Evolutionary conservation across 768 basidiomycete genomes (phyloP).

Genomic region (Trametopsis cervina): DNA sequence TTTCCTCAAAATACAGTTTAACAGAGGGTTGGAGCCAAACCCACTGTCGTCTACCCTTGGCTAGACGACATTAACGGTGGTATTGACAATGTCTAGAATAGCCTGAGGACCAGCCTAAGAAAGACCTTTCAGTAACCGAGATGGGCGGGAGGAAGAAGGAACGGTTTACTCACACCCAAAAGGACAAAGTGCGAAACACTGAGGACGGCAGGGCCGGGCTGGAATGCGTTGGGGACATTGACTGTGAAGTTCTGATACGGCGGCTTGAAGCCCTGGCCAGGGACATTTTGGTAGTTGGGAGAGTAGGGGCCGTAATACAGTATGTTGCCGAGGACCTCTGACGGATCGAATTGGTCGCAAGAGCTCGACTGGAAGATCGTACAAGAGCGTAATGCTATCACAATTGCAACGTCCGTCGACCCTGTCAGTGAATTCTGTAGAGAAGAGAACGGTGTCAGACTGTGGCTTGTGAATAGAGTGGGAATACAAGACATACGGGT

Average conservation of each 20-base stretch:
- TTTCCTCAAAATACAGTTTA: no score
- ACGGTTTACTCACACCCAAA: constrained; percentile 14
- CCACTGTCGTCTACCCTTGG: no score
- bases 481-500: constrained; percentile 21
- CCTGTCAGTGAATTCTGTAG: constrained; percentile 24
- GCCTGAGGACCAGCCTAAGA: not conserved
- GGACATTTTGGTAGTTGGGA: constrained; percentile 17
- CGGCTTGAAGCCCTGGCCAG: constrained; percentile 7
- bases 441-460: not conserved
- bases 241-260: constrained; percentile 26
- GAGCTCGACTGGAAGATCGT: constrained; percentile 2
- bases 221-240: constrained; percentile 14
- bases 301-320: constrained; percentile 25
- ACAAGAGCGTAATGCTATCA: constrained; percentile 26
- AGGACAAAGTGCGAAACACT: constrained; percentile 17
- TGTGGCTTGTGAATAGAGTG: not conserved
- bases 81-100: not conserved
- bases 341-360: constrained; percentile 16
- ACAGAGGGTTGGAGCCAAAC: no score
- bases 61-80: not conserved
- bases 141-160: not conserved
- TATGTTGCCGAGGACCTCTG: constrained; percentile 21
- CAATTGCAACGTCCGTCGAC: constrained; percentile 28
- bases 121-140: not conserved
- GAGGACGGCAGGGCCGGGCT: constrained; percentile 13